Evolutionary conservation across 371 early-diverging fungal genomes (phyloP).

Genomic region (Mortierella sp.): DNA sequence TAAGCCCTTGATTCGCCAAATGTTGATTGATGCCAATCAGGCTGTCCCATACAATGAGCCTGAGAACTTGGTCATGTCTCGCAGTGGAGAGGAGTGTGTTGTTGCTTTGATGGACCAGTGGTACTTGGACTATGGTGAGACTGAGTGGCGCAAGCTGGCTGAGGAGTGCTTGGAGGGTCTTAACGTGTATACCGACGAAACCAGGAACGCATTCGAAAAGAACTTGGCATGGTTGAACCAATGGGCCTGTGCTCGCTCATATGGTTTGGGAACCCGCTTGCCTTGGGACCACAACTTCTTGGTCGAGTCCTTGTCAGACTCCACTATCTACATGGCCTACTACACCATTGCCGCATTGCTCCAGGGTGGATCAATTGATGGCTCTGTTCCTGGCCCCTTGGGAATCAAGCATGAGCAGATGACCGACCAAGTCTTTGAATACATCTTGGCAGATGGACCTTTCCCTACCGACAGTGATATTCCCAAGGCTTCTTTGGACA

Average conservation of each 20-base stretch:
- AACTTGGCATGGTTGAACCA: slow-evolving; percentile 98
- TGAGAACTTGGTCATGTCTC: slow-evolving; percentile 94
- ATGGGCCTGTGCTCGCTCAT: slow-evolving; percentile 99
- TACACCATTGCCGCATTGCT: slow-evolving; percentile 98
- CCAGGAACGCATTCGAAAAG: slow-evolving; percentile 89
- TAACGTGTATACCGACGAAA: slow-evolving; percentile 89
- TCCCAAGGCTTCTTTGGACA: slow-evolving; percentile 73
- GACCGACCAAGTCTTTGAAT: slow-evolving; percentile 97
- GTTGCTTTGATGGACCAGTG: slow-evolving; percentile 99
- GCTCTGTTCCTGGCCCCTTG: slow-evolving; percentile 85
- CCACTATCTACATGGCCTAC: slow-evolving; percentile 99
- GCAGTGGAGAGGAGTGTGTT: slow-evolving; percentile 99
- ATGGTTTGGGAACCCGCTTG: slow-evolving; percentile 97
- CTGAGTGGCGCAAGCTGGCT: slow-evolving; percentile 89
- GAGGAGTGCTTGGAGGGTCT: slow-evolving; percentile 87
- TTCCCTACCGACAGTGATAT: slow-evolving; percentile 75
- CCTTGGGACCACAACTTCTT: slow-evolving; percentile 98
- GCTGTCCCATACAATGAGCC: slow-evolving; percentile 98
- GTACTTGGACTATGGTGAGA: slow-evolving; percentile 99
- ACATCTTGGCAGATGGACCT: slow-evolving; percentile 86
- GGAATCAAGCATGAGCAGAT: slow-evolving; percentile 88
- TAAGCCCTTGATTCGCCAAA: slow-evolving; percentile 86
- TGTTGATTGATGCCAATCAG: slow-evolving; percentile 76
- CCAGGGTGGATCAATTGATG: slow-evolving; percentile 91
- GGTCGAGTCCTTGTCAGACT: slow-evolving; percentile 99